Evolutionary conservation across 164 flowering plant species (phyloP).

Genomic region (Buxus sempervirens): DNA sequence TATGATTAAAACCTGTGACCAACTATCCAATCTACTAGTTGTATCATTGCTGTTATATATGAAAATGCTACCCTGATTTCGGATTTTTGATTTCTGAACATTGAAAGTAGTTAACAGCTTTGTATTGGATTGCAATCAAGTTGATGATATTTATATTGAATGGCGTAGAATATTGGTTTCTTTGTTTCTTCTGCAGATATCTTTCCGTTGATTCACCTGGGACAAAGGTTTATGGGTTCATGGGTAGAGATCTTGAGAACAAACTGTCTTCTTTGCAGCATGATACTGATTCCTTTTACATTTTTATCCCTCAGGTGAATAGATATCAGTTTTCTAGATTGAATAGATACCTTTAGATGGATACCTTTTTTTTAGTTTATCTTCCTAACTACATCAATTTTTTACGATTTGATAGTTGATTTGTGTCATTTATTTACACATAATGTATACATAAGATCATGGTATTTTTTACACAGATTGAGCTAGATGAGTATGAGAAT

Average conservation of each 20-base stretch:
- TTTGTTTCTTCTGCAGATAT: slow-evolving; percentile 54
- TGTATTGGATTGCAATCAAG: background rate
- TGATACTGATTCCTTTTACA: slow-evolving; percentile 52
- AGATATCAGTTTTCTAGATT: slow-evolving; percentile 6
- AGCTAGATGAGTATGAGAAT: slow-evolving; percentile 62
- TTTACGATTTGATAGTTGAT: no score
- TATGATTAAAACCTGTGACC: no score
- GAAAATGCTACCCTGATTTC: no score
- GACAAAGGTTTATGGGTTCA: slow-evolving; percentile 65
- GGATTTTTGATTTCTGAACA: no score
- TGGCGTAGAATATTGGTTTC: slow-evolving; percentile 8
- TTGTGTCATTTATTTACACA: background rate
- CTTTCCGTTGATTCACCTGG: slow-evolving; percentile 51
- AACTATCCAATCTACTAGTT: no score
- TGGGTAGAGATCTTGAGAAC: slow-evolving; percentile 37
- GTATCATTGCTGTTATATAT: no score
- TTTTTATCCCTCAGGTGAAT: slow-evolving; percentile 83
- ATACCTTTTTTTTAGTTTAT: no score
- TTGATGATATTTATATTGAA: slow-evolving; percentile 1
- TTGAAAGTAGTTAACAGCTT: background rate
- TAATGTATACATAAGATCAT: background rate
- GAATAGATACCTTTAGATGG: no score
- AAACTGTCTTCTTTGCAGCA: slow-evolving; percentile 39
- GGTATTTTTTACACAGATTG: slow-evolving; percentile 52
- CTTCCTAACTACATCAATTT: no score